These are phyloP conservation scores for Pseudocohnilembus persalinus DNA, from an alignment of 169 alveolate genomes.

Conservation along the genomic window DNA sequence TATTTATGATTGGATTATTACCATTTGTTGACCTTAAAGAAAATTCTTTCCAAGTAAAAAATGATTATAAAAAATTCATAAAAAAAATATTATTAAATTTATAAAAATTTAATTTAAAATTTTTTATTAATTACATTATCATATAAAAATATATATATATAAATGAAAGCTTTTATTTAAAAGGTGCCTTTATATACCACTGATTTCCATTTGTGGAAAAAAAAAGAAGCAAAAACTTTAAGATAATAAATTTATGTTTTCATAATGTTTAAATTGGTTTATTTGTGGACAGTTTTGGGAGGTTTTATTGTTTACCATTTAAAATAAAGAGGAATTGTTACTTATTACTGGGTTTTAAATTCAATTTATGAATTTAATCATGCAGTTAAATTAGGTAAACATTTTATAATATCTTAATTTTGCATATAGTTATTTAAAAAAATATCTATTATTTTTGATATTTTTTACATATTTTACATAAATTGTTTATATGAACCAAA, in stretches of 20 bases:
- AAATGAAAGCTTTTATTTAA: background rate
- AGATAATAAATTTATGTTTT: background rate
- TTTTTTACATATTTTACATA: no score
- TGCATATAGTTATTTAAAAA: no score
- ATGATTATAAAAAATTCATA: background rate
- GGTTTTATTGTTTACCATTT: background rate
- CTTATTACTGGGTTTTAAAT: background rate
- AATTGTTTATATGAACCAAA: no score
- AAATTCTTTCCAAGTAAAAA: constrained; percentile 22
- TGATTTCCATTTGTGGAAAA: constrained; percentile 35
- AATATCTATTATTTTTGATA: no score
- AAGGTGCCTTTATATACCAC: constrained; percentile 26
- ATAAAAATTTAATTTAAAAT: no score
- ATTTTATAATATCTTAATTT: no score
- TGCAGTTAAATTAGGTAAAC: background rate
- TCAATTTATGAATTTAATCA: background rate
- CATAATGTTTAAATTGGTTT: background rate
- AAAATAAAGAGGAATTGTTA: background rate
- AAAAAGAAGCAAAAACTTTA: constrained; percentile 1
- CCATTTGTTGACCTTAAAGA: constrained; percentile 14
- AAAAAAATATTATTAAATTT: background rate
- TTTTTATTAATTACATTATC: background rate
- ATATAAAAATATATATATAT: background rate
- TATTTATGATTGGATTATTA: constrained; percentile 13
- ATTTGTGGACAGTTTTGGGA: background rate